These are phyloP conservation scores for Cymodocea nodosa DNA, from an alignment of 116 monocot genomes.

Conservation along the genomic window DNA sequence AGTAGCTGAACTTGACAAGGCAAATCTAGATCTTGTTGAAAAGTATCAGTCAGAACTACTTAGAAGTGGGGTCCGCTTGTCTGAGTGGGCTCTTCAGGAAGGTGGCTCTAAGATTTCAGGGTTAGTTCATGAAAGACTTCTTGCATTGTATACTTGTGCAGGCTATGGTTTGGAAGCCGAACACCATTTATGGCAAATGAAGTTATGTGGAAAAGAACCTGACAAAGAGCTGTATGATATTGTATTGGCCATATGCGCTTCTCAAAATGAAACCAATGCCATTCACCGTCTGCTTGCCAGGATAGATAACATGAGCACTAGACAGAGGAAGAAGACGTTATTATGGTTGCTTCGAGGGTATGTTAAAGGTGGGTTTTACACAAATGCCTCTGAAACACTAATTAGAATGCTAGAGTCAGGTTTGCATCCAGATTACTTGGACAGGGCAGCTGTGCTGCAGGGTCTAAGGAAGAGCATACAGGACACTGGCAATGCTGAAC, in stretches of 20 bases:
- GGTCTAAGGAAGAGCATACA: conserved; percentile 51
- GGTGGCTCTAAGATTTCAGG: conserved; percentile 28
- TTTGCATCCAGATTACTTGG: conserved; percentile 61
- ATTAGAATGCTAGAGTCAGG: conserved; percentile 62
- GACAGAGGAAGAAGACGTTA: conserved; percentile 43
- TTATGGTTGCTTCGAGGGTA: conserved; percentile 82
- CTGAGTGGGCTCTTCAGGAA: conserved; percentile 65
- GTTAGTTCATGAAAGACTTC: conserved; percentile 74
- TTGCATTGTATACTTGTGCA: conserved; percentile 81
- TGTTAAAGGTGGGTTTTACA: conserved; percentile 75
- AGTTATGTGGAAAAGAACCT: conserved; percentile 58
- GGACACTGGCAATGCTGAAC: conserved; percentile 51
- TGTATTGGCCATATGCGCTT: conserved; percentile 80
- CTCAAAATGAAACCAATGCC: conserved; percentile 63
- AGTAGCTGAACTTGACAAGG: conserved; percentile 32
- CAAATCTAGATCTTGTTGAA: conserved; percentile 21
- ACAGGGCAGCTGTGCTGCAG: conserved; percentile 66
- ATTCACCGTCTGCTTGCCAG: conserved; percentile 57
- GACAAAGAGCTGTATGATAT: conserved; percentile 58
- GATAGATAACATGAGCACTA: conserved; percentile 26
- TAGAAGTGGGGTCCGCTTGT: conserved; percentile 31
- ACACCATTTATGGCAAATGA: conserved; percentile 69
- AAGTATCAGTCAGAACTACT: conserved; percentile 61
- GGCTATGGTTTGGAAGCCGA: conserved; percentile 70
- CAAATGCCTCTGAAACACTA: conserved; percentile 62